These are phyloP conservation scores for Populus hybrid DNA, from an alignment of 441 rosid species.

Conservation along the genomic window DNA sequence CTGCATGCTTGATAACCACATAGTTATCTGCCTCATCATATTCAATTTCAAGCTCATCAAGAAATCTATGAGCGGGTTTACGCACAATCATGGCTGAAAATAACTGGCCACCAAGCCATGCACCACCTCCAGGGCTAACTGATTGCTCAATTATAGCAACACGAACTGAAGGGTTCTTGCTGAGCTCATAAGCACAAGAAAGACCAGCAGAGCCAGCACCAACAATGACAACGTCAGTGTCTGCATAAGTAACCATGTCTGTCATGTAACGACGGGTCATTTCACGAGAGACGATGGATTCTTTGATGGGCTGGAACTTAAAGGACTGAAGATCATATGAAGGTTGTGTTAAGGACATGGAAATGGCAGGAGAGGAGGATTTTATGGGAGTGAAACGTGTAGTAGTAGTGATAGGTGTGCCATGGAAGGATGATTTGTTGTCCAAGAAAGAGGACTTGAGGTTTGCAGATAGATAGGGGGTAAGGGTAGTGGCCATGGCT, in stretches of 20 bases:
- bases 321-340: constrained; percentile 36
- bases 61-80: constrained; percentile 77
- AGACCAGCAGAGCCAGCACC: constrained; percentile 91
- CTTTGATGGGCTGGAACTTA: constrained; percentile 45
- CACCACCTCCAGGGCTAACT: constrained; percentile 94
- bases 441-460: not conserved
- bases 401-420: not conserved
- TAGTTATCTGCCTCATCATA: constrained; percentile 80
- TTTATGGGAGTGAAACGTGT: constrained; percentile 1
- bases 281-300: constrained; percentile 44
- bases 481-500: constrained; percentile 11
- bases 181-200: constrained; percentile 78
- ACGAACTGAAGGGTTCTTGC: constrained; percentile 73
- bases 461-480: constrained; percentile 14
- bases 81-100: constrained; percentile 96
- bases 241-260: constrained; percentile 50
- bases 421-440: constrained; percentile 7
- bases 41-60: constrained; percentile 65
- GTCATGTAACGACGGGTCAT: constrained; percentile 52
- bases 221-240: constrained; percentile 78
- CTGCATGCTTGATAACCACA: constrained; percentile 83
- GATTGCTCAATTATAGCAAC: constrained; percentile 85
- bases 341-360: constrained; percentile 10
- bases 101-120: constrained; percentile 94
- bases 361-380: constrained; percentile 2